phyloP scores from a whole-genome alignment of 2,329 filamentous ascomycete species.

The Fusarium longipes region DNA sequence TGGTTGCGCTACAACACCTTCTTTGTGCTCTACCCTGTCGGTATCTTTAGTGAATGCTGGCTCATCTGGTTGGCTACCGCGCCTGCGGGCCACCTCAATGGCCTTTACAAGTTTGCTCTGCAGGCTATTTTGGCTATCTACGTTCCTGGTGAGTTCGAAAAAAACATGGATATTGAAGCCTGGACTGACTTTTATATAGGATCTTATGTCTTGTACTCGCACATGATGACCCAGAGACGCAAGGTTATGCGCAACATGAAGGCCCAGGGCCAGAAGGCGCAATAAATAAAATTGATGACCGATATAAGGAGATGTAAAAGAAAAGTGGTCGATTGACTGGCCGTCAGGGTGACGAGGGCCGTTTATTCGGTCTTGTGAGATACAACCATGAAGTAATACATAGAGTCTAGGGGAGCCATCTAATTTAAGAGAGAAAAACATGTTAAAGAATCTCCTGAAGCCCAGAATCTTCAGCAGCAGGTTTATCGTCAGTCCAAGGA shows the following conservation, averaged over 20 bases:
- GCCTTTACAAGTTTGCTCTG: conserved; percentile 67
- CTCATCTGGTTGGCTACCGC: conserved; percentile 78
- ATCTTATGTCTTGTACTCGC: conserved; percentile 85
- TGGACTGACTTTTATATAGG: conserved; percentile 54
- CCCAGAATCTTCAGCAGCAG: not conserved
- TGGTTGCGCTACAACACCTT: conserved; percentile 95
- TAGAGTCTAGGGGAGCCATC: conserved; percentile 2
- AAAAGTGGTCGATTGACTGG: not conserved
- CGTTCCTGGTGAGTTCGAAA: conserved; percentile 73
- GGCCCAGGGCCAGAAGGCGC: conserved; percentile 57
- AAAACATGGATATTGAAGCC: not conserved
- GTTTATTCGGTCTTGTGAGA: not conserved
- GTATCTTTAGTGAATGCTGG: conserved; percentile 87
- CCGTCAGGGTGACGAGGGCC: not conserved
- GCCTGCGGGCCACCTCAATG: conserved; percentile 63
- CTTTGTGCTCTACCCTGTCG: conserved; percentile 90
- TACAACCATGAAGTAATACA: conserved; percentile 9
- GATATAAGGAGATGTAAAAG: not conserved
- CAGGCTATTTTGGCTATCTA: conserved; percentile 78
- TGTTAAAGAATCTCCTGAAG: not conserved
- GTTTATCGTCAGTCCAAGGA: not conserved
- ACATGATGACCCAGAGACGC: conserved; percentile 92
- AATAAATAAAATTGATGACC: conserved; percentile 16
- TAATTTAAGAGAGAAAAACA: not conserved
- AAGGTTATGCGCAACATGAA: conserved; percentile 78